A percentile compares a stretch with the other conserved stretches of the same genome.
Conservation (phyloP, 164 flowering plant species). For the Akebia trifoliata region DNA sequence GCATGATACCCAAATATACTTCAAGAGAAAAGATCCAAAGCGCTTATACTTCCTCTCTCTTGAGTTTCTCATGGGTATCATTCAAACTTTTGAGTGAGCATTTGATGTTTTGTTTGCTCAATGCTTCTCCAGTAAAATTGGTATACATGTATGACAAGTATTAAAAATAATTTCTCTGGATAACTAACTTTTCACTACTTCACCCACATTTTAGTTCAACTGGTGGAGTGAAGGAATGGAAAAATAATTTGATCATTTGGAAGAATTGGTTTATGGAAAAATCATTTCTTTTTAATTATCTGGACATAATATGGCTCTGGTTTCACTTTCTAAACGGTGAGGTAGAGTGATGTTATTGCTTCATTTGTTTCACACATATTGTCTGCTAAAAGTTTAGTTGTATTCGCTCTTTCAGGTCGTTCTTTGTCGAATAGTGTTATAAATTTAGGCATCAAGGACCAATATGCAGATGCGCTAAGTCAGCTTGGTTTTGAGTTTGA, state of each 20-base stretch:
- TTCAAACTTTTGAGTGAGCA: not conserved
- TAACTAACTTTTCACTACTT: not conserved
- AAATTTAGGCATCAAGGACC: conserved; percentile 48
- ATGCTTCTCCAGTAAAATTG: not conserved
- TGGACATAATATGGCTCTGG: no score
- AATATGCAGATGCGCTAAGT: conserved; percentile 43
- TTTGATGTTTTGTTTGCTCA: not conserved
- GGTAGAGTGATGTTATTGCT: not conserved
- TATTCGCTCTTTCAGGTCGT: conserved; percentile 36
- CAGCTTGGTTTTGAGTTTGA: conserved; percentile 55
- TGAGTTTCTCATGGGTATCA: conserved; percentile 58
- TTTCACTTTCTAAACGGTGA: not conserved
- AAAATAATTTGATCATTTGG: not conserved
- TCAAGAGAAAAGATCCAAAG: conserved; percentile 58
- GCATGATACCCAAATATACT: conserved; percentile 53
- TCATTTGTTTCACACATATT: not conserved
- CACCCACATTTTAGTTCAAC: not conserved
- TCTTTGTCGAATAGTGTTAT: conserved; percentile 48
- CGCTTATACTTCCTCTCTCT: conserved; percentile 53
- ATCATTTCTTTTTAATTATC: no score
- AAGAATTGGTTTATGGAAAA: not conserved
- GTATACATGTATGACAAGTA: not conserved
- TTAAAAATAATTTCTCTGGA: no score
- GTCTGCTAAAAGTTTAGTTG: not conserved
- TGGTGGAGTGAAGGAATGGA: not conserved